Evolutionary conservation across 768 basidiomycete species (phyloP), one percentile per base, ranked within the genome.

Genomic region (Russula sp.): DNA sequence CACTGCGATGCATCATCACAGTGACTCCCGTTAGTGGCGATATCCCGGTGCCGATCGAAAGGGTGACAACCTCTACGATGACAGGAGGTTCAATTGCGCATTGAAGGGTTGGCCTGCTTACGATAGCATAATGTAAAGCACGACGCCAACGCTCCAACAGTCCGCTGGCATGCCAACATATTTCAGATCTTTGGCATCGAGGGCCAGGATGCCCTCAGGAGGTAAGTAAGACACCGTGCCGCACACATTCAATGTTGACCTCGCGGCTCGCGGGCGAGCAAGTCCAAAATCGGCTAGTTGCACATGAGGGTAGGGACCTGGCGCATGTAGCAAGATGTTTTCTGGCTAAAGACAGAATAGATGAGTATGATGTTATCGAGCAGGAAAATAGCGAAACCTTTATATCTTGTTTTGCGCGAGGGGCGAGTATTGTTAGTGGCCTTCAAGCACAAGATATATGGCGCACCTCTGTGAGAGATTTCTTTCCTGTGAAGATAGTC

Each of bases 201-300:
- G 74, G 7, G 90, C 90, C 10, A 88, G 77, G 41, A 93, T 82
- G 11, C 89, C 91, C 73, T 93, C 91, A 0, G 90, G 90, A 8
- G 90, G 90, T 16, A 93, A 77, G 72, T 93, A 93, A 1, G 88
- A 85, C 20, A 93, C 83, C 0, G 91, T 93, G n/a, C 91, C 91
- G 62, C 87, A 91, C 46, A 90, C 90, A 66, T 90, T 90, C 68
- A 90, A 77, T 0, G 91, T 93, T 69, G 87, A 85, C 77, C 92
- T 86, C 68, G 85, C 85, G 2, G 90, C 84, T 66, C 84, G 84
- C 7, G 84, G 83, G 18, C 90, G 83, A 10, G 91, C 91, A 18
- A 92, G 82, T 9, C 91, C 91, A 69, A 93, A 93, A 72, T 93
- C 91, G 20, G 91, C 91, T 42, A 93, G 86, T 54, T 90, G 78